Evolutionary conservation across 495 filamentous ascomycete species (phyloP), one percentile per base, ranked within the genome.

Genomic region (Hyaloscypha hepaticicola): DNA sequence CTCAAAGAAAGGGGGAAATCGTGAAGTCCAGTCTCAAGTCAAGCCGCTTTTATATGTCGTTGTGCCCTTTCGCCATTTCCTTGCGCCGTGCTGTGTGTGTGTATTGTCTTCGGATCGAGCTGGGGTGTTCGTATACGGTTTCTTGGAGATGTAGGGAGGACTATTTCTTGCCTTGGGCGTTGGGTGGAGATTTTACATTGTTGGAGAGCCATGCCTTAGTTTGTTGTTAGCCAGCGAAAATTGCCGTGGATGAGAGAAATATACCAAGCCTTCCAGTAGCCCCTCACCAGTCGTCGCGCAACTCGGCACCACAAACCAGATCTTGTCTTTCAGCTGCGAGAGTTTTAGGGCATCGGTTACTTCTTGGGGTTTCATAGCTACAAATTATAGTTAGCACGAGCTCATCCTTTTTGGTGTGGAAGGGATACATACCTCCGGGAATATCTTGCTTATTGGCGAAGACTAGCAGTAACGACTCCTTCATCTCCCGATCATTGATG

Each of bases 381-480:
- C 5, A 45, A 19, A 45, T 16, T 16, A 45, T 16, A 45, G 12
- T 45, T 45, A 25, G 51, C 26, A 61, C 31, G 50, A 25, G 53
- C 29, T 24, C n/a, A n/a, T n/a, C n/a, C n/a, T n/a, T n/a, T n/a
- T n/a, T n/a, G n/a, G n/a, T n/a, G 60, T 69, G 68, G 11, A 51
- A 21, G 55, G n/a, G 22, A 12, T 50, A 24, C 87, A 57, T 81
- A 97, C 94, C 91, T 70, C 89, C 91, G 41, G 75, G 76, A 58
- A 97, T 81, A 84, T 98, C 96, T 77, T 98, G 95, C 84, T 98
- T 99, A 77, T 99, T 99, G 26, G 96, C 96, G 76, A 99, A 97
- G 29, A 99, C 95, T 45, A 99, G 77, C 58, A 99, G 78, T 69
- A 97, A 77, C 26, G 92, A 91, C 74, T 99, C 95, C 78, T 93